Percentiles rank a stretch among this genome's conserved stretches.
These are phyloP conservation scores for Apiospora arundinis DNA, from an alignment of 2,329 filamentous ascomycete species.

Conservation along the genomic window DNA sequence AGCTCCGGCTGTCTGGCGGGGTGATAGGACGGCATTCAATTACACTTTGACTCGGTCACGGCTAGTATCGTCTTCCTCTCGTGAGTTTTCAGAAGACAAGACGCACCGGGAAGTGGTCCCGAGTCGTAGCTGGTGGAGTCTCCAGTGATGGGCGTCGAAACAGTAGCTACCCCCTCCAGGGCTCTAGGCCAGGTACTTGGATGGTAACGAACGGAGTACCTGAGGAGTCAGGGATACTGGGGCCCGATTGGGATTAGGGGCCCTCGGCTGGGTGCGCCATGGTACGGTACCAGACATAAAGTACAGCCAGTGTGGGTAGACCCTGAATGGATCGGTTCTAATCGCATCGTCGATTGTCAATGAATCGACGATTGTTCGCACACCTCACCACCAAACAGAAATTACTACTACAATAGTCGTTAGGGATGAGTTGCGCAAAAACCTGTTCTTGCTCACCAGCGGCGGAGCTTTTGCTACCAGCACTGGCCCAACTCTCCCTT, in stretches of 20 bases:
- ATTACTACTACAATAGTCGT: not conserved
- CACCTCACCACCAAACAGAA: not conserved
- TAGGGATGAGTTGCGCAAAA: constrained; percentile 2
- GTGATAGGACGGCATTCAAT: not conserved
- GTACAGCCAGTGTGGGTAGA: not conserved
- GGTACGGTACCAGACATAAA: not conserved
- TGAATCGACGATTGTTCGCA: constrained; percentile 2
- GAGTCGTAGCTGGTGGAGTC: constrained; percentile 2
- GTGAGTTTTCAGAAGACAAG: constrained; percentile 2
- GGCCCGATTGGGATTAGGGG: not conserved
- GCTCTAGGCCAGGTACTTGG: constrained; percentile 3
- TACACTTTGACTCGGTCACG: not conserved
- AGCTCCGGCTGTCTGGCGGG: not conserved
- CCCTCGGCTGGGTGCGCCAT: not conserved
- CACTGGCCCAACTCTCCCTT: not conserved
- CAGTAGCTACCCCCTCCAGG: not conserved
- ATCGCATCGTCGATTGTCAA: constrained; percentile 6
- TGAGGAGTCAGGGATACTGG: not conserved
- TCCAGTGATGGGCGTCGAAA: not conserved
- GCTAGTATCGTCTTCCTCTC: constrained; percentile 7
- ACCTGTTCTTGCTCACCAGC: not conserved
- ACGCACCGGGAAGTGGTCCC: constrained; percentile 14
- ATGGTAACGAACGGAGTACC: not conserved
- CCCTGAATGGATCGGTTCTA: constrained; percentile 13
- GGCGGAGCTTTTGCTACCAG: not conserved